Percentiles rank a stretch among this genome's conserved stretches.
These are phyloP conservation scores for Phialemonium atrogriseum DNA, from an alignment of 2,329 filamentous ascomycete genomes.

Conservation along the genomic window DNA sequence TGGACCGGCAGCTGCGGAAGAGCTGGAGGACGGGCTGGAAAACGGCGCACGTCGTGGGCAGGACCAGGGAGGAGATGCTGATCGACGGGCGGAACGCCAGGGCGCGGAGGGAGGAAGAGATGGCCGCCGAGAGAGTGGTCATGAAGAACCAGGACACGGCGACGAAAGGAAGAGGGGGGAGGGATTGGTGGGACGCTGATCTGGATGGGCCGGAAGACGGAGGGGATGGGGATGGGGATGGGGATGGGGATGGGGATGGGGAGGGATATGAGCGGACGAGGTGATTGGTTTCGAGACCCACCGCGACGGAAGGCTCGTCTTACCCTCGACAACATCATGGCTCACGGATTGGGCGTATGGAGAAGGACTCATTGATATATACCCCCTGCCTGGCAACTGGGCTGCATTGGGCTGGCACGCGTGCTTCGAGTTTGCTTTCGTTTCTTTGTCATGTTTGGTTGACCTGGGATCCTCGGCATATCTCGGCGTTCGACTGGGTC, in stretches of 20 bases:
- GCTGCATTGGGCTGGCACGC: too few species aligned
- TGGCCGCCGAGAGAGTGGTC: conserved; percentile 23
- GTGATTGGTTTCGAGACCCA: conserved; percentile 4
- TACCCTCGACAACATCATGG: too few species aligned
- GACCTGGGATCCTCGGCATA: too few species aligned
- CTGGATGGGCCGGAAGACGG: too few species aligned
- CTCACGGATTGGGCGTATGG: too few species aligned
- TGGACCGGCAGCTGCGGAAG: conserved; percentile 15
- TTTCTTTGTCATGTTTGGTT: too few species aligned
- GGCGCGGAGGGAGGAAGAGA: conserved; percentile 38
- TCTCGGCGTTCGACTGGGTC: too few species aligned
- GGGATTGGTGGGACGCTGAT: conserved; percentile 31
- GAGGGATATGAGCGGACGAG: conserved; percentile 1
- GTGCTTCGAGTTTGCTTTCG: too few species aligned
- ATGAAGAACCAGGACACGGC: conserved; percentile 14
- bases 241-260: conserved; percentile 3
- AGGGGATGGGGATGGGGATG: neutral
- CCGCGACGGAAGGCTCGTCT: too few species aligned
- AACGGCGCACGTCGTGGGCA: conserved; percentile 22
- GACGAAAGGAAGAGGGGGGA: conserved; percentile 1
- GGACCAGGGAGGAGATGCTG: conserved; percentile 43
- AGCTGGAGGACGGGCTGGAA: conserved; percentile 12
- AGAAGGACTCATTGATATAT: too few species aligned
- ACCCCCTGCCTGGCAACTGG: too few species aligned
- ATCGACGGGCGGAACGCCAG: conserved; percentile 41